Evolutionary conservation across 495 filamentous ascomycete species (phyloP), one percentile per base, ranked within the genome.

Genomic region (Cercophora samala): DNA sequence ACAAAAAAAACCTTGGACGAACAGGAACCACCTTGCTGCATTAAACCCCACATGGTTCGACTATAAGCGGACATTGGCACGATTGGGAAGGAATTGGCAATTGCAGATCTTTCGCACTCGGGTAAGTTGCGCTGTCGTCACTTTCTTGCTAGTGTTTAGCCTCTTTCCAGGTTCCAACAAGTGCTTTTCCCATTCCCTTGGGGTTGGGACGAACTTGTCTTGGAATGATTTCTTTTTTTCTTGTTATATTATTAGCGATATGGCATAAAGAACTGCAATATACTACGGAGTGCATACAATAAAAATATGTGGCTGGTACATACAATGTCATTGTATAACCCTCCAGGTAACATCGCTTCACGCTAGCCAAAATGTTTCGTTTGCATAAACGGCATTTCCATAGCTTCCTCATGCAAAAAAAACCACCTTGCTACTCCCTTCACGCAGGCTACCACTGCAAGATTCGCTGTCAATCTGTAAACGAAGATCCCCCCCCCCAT

Each of bases 1-100:
- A n/a, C n/a, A n/a, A 9, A 56, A 56, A 23, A 56, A 56, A 56
- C 53, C 53, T 23, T 56, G 53, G n/a, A 56, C n/a, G 22, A 56
- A 56, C n/a, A n/a, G n/a, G n/a, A n/a, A n/a, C n/a, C n/a, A n/a
- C n/a, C n/a, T n/a, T n/a, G n/a, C n/a, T n/a, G n/a, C n/a, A n/a
- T n/a, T n/a, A 56, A 18, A 56, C 53, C 53, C 53, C 53, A 56
- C 37, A 46, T 46, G 37, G 15, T 9, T 17, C 15, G 5, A 46
- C n/a, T n/a, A n/a, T n/a, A n/a, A n/a, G n/a, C 37, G 15, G 37
- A 46, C 37, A 46, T 46, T 46, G 37, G n/a, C n/a, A n/a, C n/a
- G n/a, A n/a, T n/a, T n/a, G n/a, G n/a, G 6, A 46, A 46, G 15
- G 37, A 46, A 46, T 46, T 46, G 2, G 37, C 37, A 46, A 46